Conservation (phyloP, 2,329 filamentous ascomycete species). For the Berkeleyomyces rouxiae region DNA sequence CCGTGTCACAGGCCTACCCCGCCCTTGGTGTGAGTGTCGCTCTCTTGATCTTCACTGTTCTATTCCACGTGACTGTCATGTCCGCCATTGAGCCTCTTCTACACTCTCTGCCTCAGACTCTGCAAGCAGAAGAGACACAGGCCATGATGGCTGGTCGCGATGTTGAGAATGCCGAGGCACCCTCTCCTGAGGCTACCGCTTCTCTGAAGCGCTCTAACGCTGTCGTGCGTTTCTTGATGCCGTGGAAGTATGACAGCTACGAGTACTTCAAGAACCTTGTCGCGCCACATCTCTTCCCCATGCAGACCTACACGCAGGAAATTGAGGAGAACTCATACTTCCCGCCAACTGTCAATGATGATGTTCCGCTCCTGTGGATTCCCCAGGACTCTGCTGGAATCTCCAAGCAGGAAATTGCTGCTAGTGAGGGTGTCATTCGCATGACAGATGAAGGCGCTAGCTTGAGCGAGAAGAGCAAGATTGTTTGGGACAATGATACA, state of each 20-base stretch:
- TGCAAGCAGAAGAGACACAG: slow-evolving; percentile 25
- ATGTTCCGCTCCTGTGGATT: slow-evolving; percentile 65
- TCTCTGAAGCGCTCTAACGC: slow-evolving; percentile 4
- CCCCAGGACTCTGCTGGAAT: slow-evolving; percentile 60
- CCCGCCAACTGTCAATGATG: slow-evolving; percentile 49
- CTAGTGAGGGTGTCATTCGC: slow-evolving; percentile 53
- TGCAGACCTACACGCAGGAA: slow-evolving; percentile 24
- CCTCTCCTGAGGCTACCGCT: slow-evolving; percentile 6
- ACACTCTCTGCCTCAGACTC: slow-evolving; percentile 51
- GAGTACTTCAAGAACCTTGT: slow-evolving; percentile 51
- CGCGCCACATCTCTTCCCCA: slow-evolving; percentile 33
- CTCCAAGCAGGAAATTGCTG: slow-evolving; percentile 57
- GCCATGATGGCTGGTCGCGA: slow-evolving; percentile 24
- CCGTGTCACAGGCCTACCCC: slow-evolving; percentile 47
- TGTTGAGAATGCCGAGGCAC: slow-evolving; percentile 17
- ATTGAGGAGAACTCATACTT: slow-evolving; percentile 52
- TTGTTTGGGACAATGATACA: slow-evolving; percentile 26
- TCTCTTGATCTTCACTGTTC: slow-evolving; percentile 56
- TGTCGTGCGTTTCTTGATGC: slow-evolving; percentile 36
- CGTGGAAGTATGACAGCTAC: slow-evolving; percentile 62
- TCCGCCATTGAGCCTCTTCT: slow-evolving; percentile 55
- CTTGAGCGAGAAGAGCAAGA: slow-evolving; percentile 45
- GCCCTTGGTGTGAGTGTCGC: slow-evolving; percentile 60
- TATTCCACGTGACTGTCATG: slow-evolving; percentile 61
- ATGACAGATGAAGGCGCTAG: slow-evolving; percentile 67